Evolutionary conservation across 148 eudicot genomes (phyloP).

Genomic region (Euryodendron excelsum): DNA sequence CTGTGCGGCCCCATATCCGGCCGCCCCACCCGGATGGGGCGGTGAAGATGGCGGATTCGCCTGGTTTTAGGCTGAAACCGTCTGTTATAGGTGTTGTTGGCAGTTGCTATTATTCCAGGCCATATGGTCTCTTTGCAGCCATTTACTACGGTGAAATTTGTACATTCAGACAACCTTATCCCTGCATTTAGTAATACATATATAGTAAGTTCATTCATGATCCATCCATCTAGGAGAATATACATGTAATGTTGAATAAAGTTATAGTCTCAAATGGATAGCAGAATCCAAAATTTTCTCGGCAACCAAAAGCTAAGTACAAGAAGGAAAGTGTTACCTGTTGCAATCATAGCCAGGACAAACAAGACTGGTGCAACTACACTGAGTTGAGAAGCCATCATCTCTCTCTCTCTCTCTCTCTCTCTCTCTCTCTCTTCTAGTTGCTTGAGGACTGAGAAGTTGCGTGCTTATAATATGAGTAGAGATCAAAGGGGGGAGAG

Average conservation of each 20-base stretch:
- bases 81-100: constrained; percentile 5
- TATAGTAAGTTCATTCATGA: neutral
- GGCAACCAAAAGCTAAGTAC: neutral
- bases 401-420: no score
- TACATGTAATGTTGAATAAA: neutral
- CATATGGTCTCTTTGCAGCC: constrained; percentile 29
- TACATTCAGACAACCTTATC: constrained; percentile 34
- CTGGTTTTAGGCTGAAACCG: constrained; percentile 21
- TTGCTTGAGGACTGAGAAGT: neutral
- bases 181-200: constrained; percentile 29
- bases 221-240: neutral
- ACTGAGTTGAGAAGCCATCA: constrained; percentile 16
- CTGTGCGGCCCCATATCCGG: constrained; percentile 27
- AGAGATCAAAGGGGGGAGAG: neutral
- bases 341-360: neutral
- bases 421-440: neutral
- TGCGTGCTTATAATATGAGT: neutral
- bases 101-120: constrained; percentile 19
- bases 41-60: constrained; percentile 17
- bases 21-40: constrained; percentile 23
- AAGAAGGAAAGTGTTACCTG: constrained; percentile 14
- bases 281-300: neutral
- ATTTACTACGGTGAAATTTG: constrained; percentile 44
- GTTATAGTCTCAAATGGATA: neutral
- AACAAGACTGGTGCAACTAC: neutral